phyloP scores from a whole-genome alignment of 176 grass and related monocot genomes.

The Lolium rigidum region DNA sequence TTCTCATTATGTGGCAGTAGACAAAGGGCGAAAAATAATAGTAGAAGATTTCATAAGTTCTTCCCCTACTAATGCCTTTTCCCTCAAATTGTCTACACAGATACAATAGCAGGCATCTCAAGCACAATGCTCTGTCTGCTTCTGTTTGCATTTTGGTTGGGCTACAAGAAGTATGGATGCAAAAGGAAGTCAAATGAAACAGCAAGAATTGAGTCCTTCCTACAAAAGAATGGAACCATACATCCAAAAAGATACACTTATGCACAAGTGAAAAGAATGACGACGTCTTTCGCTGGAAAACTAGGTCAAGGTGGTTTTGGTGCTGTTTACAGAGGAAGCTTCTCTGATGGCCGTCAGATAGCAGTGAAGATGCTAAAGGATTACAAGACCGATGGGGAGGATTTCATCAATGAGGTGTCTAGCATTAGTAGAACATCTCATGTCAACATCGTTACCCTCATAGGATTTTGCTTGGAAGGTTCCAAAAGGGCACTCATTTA shows the following conservation, averaged over 20 bases:
- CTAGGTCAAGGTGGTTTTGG: conserved; percentile 70
- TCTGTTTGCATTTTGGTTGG: background rate
- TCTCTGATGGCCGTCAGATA: background rate
- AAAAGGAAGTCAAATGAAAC: background rate
- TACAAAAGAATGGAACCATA: conserved; percentile 38
- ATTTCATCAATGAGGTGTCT: conserved; percentile 57
- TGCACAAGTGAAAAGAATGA: conserved; percentile 57
- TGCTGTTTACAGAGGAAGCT: conserved; percentile 40
- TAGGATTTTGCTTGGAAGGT: conserved; percentile 58
- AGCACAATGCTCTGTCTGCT: background rate
- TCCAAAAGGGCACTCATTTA: conserved; percentile 59
- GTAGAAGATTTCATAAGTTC: background rate
- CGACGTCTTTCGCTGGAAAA: conserved; percentile 44
- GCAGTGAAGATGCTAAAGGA: conserved; percentile 54
- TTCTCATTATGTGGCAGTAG: too few species aligned
- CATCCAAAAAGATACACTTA: conserved; percentile 47
- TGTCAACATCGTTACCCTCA: conserved; percentile 49
- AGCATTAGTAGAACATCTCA: conserved; percentile 58
- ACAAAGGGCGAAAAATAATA: background rate
- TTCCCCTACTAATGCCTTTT: background rate
- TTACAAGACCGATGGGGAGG: conserved; percentile 38
- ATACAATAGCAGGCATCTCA: background rate
- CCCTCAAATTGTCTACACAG: background rate
- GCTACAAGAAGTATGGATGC: background rate
- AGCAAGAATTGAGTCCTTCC: conserved; percentile 40